Percentiles rank a stretch among this genome's conserved stretches.
phyloP scores from a whole-genome alignment of 768 basidiomycete species.

The Auricularia sp. region DNA sequence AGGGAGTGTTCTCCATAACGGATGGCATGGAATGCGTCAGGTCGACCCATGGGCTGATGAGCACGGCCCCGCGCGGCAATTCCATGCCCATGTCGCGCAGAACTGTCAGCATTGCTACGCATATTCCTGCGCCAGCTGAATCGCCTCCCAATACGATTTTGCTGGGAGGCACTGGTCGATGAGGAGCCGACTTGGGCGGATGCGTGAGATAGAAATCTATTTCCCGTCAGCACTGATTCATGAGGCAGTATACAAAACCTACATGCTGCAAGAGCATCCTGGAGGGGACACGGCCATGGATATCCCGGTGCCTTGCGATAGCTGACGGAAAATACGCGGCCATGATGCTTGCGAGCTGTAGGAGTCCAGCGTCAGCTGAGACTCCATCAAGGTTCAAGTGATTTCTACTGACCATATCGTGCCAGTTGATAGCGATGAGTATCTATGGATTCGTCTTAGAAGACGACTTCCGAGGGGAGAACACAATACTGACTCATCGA shows the following conservation, averaged over 20 bases:
- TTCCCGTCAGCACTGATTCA: not conserved
- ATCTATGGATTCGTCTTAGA: conserved; percentile 23
- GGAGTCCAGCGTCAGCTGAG: conserved; percentile 58
- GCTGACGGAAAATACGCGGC: conserved; percentile 71
- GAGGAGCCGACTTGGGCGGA: conserved; percentile 75
- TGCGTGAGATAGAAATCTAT: conserved; percentile 78
- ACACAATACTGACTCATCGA: conserved; percentile 70
- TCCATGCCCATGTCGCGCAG: conserved; percentile 79
- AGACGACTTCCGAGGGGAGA: conserved; percentile 27
- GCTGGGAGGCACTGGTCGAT: conserved; percentile 67
- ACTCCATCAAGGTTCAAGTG: not conserved
- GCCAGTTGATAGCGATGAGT: conserved; percentile 53
- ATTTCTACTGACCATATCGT: conserved; percentile 33
- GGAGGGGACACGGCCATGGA: conserved; percentile 87
- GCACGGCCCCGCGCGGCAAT: conserved; percentile 75
- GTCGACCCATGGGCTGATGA: conserved; percentile 92
- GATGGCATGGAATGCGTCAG: conserved; percentile 92
- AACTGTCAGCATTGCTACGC: conserved; percentile 72
- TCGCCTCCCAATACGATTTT: conserved; percentile 84
- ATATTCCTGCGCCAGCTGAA: conserved; percentile 86
- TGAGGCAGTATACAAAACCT: conserved; percentile 16
- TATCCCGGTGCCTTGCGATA: conserved; percentile 84
- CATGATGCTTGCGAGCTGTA: conserved; percentile 84
- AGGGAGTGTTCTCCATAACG: conserved; percentile 71
- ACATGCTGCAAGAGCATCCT: conserved; percentile 86